Conservation (phyloP, 306 rosid genomes). For the Rosa chinensis region DNA sequence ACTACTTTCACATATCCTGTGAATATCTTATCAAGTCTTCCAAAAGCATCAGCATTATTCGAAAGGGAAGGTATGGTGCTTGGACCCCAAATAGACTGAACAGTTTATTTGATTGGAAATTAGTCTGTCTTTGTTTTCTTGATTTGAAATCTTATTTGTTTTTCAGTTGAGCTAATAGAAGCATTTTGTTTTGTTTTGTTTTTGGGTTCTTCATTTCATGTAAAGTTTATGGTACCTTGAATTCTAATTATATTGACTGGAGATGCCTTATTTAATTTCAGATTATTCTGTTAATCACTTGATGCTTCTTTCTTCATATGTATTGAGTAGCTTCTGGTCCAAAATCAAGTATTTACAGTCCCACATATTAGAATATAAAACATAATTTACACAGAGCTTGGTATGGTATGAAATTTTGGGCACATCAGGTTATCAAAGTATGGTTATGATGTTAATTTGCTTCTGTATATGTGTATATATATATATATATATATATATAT, state of each 20-base stretch:
- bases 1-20: no score
- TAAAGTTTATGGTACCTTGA: not conserved
- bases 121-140: no score
- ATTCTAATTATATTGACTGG: not conserved
- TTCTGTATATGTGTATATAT: no score
- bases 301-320: not conserved
- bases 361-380: not conserved
- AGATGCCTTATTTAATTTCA: not conserved
- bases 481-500: no score
- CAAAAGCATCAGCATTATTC: no score
- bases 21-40: no score
- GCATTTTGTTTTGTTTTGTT: not conserved
- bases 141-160: no score
- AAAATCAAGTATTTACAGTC: not conserved
- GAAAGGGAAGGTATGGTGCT: no score
- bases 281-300: not conserved
- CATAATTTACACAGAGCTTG: not conserved
- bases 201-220: not conserved
- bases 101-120: no score
- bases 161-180: not conserved
- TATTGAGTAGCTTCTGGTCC: not conserved
- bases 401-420: not conserved
- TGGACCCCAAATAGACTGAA: no score
- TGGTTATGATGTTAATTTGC: constrained; percentile 5
- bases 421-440: not conserved